phyloP scores from a whole-genome alignment of 2,329 filamentous ascomycete genomes.

The Xylariaceae sp. region DNA sequence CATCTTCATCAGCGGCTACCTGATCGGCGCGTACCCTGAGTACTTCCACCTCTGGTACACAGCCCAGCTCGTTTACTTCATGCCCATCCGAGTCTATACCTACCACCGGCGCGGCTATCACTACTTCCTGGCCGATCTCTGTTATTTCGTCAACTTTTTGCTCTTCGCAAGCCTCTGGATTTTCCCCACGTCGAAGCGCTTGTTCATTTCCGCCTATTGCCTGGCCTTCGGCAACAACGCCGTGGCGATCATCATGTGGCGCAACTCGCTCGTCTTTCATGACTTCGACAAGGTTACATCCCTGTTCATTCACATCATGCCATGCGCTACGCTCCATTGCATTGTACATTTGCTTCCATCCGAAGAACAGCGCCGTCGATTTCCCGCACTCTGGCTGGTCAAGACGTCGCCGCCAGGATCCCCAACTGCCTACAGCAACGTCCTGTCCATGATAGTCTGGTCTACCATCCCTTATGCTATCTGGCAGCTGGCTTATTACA shows the following conservation, averaged over 20 bases:
- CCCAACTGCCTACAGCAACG: constrained; percentile 70
- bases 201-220: constrained; percentile 90
- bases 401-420: constrained; percentile 65
- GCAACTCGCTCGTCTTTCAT: constrained; percentile 97
- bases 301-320: constrained; percentile 99
- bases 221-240: constrained; percentile 95
- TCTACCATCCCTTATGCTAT: constrained; percentile 86
- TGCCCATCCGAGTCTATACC: constrained; percentile 90
- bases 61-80: constrained; percentile 82
- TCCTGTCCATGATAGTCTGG: constrained; percentile 87
- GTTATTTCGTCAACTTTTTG: constrained; percentile 95
- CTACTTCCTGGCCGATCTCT: constrained; percentile 95
- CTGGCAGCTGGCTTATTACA: constrained; percentile 92
- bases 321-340: constrained; percentile 87
- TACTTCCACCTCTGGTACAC: constrained; percentile 94
- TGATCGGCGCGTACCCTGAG: constrained; percentile 80
- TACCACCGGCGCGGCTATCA: constrained; percentile 91
- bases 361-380: constrained; percentile 62
- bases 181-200: constrained; percentile 82
- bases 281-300: constrained; percentile 97
- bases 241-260: constrained; percentile 97
- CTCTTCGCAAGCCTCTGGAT: constrained; percentile 79
- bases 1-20: constrained; percentile 92
- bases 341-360: constrained; percentile 76
- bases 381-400: constrained; percentile 82